Conservation (phyloP, 2,329 filamentous ascomycete genomes). For the Fusarium pseudocircinatum region DNA sequence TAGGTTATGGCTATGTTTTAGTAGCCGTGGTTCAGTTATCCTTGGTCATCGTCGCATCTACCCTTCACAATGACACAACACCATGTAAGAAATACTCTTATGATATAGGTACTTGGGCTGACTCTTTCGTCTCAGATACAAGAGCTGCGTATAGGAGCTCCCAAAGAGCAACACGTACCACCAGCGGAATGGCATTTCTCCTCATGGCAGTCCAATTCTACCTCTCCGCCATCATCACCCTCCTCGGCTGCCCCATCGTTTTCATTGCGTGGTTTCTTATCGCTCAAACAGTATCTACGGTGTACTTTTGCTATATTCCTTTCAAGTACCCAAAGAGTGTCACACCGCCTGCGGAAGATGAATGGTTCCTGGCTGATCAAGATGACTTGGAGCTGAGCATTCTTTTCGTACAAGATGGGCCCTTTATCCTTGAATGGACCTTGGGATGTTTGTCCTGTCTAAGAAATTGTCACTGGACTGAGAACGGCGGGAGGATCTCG, state of each 20-base stretch:
- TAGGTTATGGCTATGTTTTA: neutral
- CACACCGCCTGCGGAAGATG: neutral
- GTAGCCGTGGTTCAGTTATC: neutral
- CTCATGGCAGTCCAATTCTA: neutral
- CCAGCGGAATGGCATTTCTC: neutral
- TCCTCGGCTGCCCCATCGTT: neutral
- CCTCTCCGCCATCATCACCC: neutral
- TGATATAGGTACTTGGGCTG: neutral
- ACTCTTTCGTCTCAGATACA: neutral
- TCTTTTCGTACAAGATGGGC: neutral
- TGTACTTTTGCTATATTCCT: neutral
- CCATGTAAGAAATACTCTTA: neutral
- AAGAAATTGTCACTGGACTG: neutral
- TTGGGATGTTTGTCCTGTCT: neutral
- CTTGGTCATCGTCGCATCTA: neutral
- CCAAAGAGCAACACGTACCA: neutral
- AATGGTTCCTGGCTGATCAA: neutral
- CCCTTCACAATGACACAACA: neutral
- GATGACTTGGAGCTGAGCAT: neutral
- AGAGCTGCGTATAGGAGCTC: neutral
- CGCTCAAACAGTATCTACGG: neutral
- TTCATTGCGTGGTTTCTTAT: neutral
- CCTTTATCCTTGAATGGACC: neutral
- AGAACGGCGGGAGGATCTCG: neutral
- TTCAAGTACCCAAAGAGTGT: neutral